These are phyloP conservation scores for Hanseniaspora guilliermondii DNA, from an alignment of 805 yeast genomes.

Conservation along the genomic window DNA sequence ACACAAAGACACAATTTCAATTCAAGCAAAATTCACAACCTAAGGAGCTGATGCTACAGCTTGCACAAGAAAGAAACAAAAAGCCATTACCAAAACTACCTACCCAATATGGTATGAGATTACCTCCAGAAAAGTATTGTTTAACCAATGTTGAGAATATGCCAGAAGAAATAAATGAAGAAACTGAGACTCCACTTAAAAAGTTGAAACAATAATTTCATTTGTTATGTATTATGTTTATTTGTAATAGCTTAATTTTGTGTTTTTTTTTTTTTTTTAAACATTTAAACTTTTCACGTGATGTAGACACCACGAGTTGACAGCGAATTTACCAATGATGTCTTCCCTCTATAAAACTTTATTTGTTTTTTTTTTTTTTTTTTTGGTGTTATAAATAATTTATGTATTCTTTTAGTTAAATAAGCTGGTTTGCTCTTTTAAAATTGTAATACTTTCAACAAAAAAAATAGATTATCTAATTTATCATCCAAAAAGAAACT, in stretches of 20 bases:
- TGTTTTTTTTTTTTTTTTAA: background rate
- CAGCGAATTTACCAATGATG: background rate
- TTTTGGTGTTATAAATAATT: background rate
- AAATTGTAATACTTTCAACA: no score
- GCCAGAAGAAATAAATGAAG: background rate
- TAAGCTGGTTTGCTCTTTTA: no score
- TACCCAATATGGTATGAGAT: conserved; percentile 79
- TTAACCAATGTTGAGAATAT: conserved; percentile 38
- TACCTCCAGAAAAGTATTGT: conserved; percentile 97
- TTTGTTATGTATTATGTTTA: background rate
- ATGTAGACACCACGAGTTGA: no score
- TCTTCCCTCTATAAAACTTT: background rate
- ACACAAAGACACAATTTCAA: conserved; percentile 88
- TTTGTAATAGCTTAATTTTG: background rate
- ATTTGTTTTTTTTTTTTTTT: background rate
- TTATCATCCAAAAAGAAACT: background rate
- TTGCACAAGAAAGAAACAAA: conserved; percentile 85
- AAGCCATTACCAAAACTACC: conserved; percentile 83
- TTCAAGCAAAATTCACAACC: conserved; percentile 90
- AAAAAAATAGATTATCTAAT: no score
- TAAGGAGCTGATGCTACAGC: conserved; percentile 74
- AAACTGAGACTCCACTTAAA: background rate
- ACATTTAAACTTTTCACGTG: no score
- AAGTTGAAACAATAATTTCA: background rate
- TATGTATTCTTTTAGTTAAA: no score